Base-by-base conservation (phyloP, 768 basidiomycete genomes). In the Collybia nuda region DNA sequence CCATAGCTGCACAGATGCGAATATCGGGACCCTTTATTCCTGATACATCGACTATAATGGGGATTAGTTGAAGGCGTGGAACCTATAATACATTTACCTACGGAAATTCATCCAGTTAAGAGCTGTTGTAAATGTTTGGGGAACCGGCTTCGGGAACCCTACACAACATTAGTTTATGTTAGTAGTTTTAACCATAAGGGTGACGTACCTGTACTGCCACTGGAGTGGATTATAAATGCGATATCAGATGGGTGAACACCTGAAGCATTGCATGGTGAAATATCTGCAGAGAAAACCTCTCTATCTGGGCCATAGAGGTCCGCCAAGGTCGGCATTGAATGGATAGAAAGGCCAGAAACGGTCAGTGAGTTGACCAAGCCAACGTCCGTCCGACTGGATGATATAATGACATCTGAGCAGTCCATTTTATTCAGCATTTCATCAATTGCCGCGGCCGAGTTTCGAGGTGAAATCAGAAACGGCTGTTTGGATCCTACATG, bases 181-280 rank as follows among this genome's bases (percentile, higher is more conserved):
- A n/a, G n/a, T n/a, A 7, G 24, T 26, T 26, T 26, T 26, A 4
- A 26, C 7, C 24, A 26, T 26, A n/a, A n/a, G n/a, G n/a, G n/a
- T n/a, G 24, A 26, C 24, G 3, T 4, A 1, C 76, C 74, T 0
- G 77, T 75, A 45, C 75, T 77, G 12, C 77, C 77, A 1, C 78
- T 78, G 0, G 78, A 79, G 50, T 79, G 78, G 0, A 78, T 56
- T 43, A 74, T 78, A 5, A 70, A 29, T 38, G 64, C 46, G 11
- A 67, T 42, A 40, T 68, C 29, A 46, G 56, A 9, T 38, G 52
- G 52, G 15, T 45, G 47, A 2, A 47, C 36, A 1, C 39, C 37
- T 49, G 47, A 39, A 21, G 37, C 46, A 1, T 64, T 65, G 26
- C 68, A 70, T 3, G 63, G 55, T 8, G 51, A 42, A 47, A 70